Evolutionary conservation across 208 protist genomes (phyloP), one percentile per base, ranked within the genome.

Genomic region (Trypanosoma rangeli): DNA sequence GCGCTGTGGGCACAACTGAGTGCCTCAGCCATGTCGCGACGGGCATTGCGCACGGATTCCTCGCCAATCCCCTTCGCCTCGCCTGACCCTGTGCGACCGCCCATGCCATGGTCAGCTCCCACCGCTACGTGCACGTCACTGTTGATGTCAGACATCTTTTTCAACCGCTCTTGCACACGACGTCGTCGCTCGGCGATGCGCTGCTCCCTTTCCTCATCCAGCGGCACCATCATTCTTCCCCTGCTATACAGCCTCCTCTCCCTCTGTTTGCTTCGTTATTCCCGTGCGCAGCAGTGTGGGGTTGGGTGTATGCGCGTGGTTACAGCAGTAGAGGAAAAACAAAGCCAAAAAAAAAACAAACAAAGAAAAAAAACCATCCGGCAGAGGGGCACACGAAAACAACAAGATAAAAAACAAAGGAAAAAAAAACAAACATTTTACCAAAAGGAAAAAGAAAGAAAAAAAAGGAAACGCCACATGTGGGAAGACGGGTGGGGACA

Each of bases 151-250:
- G 37, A 42, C 29, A 44, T 20, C 24, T 55, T 31, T n/a, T 76
- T 61, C 20, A 85, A 59, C 22, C 66, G 60, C 28, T 56, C 64
- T 60, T 79, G 67, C 46, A 94, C 83, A 49, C 79, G 83, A 29
- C 54, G 33, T 5, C 86, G 79, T 44, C 86, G 85, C 60, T 82
- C 83, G 3, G 62, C 70, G 20, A 94, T 81, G 67, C 86, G 86
- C 72, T 85, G 49, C 49, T 92, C 82, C 79, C 76, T 76, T 52
- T 35, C 72, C 28, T 52, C 57, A 52, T 80, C 79, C 5, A 31
- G 35, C 29, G 13, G 16, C 31, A 33, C 3, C 35, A 59, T 31
- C 35, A 31, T 52, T 37, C 35, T 22, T 69, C 39, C 5, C 15
- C 31, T 58, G 33, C 33, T 37, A 37, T 37, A 7, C 7, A 7